These are phyloP conservation scores for slime mould (Dictyostelium discoideum) DNA, from an alignment of 78 protist genomes.

Conservation along the genomic window DNA sequence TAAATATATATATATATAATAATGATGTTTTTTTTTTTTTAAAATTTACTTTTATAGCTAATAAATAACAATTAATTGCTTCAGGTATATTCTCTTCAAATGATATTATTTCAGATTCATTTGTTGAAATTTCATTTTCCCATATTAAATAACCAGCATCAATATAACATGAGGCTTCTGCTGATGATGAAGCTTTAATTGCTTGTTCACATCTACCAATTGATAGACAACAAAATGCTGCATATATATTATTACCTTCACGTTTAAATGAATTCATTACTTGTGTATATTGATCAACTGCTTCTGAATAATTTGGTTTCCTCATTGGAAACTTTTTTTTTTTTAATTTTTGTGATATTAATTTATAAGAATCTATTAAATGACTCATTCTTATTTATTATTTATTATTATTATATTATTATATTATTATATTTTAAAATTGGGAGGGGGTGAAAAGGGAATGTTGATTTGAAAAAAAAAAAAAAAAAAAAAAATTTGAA, in stretches of 20 bases:
- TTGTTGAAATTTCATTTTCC: conserved; percentile 46
- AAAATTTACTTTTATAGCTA: conserved; percentile 70
- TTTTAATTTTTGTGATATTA: conserved; percentile 54
- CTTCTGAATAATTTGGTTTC: conserved; percentile 77
- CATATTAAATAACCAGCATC: conserved; percentile 80
- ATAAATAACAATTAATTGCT: conserved; percentile 73
- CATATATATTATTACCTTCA: conserved; percentile 67
- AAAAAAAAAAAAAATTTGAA: neutral
- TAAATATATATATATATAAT: neutral
- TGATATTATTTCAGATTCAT: conserved; percentile 18
- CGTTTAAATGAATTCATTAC: conserved; percentile 73
- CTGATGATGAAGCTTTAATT: conserved; percentile 61
- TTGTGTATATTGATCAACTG: conserved; percentile 70
- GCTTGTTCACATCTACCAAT: conserved; percentile 79
- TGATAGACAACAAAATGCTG: conserved; percentile 76
- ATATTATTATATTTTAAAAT: neutral
- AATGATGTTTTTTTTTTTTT: neutral
- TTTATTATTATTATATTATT: neutral
- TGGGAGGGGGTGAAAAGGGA: neutral
- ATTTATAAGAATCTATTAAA: conserved; percentile 65
- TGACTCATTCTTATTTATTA: conserved; percentile 40
- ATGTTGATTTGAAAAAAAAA: neutral
- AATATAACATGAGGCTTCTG: conserved; percentile 78
- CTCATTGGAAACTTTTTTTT: conserved; percentile 69
- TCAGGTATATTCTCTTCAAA: conserved; percentile 79